Evolutionary conservation across 1,139 yeast species (phyloP).

Genomic region (Williopsis jadinii): DNA sequence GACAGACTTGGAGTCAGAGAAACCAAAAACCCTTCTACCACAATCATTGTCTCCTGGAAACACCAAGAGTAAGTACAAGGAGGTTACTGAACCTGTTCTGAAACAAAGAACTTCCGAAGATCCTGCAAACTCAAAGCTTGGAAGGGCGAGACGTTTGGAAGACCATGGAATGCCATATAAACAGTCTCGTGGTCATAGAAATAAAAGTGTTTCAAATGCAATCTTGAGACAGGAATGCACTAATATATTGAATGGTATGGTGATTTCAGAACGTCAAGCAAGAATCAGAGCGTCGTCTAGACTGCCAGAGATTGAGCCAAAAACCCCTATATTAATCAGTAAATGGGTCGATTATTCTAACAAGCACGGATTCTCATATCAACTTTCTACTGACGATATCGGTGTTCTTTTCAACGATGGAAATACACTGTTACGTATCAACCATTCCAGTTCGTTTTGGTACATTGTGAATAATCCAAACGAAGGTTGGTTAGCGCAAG

Average conservation of each 20-base stretch:
- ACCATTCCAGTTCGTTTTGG: slow-evolving; percentile 59
- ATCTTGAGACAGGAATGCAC: slow-evolving; percentile 37
- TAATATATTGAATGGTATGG: slow-evolving; percentile 34
- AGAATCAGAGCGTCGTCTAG: slow-evolving; percentile 27
- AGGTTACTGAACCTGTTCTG: slow-evolving; percentile 27
- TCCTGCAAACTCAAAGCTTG: slow-evolving; percentile 12
- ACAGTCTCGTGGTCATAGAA: slow-evolving; percentile 24
- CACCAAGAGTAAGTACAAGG: slow-evolving; percentile 81
- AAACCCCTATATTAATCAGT: slow-evolving; percentile 69
- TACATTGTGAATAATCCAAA: slow-evolving; percentile 48
- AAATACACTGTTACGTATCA: slow-evolving; percentile 66
- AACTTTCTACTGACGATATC: slow-evolving; percentile 80
- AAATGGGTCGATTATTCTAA: slow-evolving; percentile 98
- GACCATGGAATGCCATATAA: slow-evolving; percentile 8
- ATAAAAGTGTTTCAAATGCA: slow-evolving; percentile 26
- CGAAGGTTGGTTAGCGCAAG: slow-evolving; percentile 71
- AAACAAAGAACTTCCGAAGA: slow-evolving; percentile 22
- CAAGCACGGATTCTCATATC: slow-evolving; percentile 93
- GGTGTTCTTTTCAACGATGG: slow-evolving; percentile 90
- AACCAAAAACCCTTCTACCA: slow-evolving; percentile 69
- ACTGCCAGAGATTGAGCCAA: slow-evolving; percentile 27
- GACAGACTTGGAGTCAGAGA: slow-evolving; percentile 65
- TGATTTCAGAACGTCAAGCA: slow-evolving; percentile 35
- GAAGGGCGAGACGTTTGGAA: slow-evolving; percentile 22
- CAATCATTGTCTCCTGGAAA: slow-evolving; percentile 90